Base-by-base conservation (phyloP, 208 protist genomes). In the Crithidia thermophila region DNA sequence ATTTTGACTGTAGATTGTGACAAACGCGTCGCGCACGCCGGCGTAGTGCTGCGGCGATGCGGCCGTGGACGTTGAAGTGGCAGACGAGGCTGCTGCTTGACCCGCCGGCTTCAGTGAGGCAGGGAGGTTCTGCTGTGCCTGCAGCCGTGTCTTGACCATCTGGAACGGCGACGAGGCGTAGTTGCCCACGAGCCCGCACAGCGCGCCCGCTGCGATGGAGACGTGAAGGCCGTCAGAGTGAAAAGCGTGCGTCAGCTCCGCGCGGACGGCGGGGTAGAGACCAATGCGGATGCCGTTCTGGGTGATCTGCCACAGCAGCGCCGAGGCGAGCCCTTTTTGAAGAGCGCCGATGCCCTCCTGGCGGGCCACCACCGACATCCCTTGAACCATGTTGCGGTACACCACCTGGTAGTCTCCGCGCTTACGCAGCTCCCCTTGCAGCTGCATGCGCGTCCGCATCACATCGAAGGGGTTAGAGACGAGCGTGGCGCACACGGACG, bases 391-490 rank as follows among this genome's bases (percentile, higher is more conserved):
- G 53, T 79, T 87, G 28, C 52, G 47, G 71, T 93, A 93, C 37
- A 72, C n/a, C 5, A 77, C 72, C 10, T 47, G 57, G 65, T 88
- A 93, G 20, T 73, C 37, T 2, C 87, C 87, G n/a, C 50, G 63
- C 30, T 52, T 60, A 51, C 57, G 57, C 61, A 88, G 43, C 70
- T 90, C 81, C 13, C 87, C 87, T 40, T 93, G 87, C 30, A 93
- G 67, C 67, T 90, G 84, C 75, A 90, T 75, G 42, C 87, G 80
- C 2, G 82, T 88, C 18, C 79, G 82, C 76, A 93, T 88, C 49
- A 90, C 82, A 40, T 93, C 87, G 33, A 90, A 87, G 4, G 87
- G 87, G 49, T 90, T 93, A 11, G 84, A 88, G 37, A 93, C 43
- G 30, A 90, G 13, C 4, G 70, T 72, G 11, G 87, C 87, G 21